Conservation (phyloP, 495 filamentous ascomycete species). For the Talaromyces wortmannii region DNA sequence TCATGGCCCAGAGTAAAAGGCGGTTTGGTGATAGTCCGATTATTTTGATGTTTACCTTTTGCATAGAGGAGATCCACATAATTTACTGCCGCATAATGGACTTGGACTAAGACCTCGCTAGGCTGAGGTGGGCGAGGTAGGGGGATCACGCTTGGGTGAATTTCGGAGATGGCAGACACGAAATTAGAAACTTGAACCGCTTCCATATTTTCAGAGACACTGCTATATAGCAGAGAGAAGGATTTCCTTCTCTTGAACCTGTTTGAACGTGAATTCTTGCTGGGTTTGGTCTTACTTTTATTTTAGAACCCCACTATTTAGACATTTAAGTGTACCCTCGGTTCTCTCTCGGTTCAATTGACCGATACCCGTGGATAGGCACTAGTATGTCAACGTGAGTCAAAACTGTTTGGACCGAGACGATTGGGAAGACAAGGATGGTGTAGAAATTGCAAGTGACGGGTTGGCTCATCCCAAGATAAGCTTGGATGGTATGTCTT, state of each 20-base stretch:
- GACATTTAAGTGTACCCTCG: too few relatives aligned
- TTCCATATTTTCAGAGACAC: background rate
- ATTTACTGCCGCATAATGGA: background rate
- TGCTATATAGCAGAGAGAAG: too few relatives aligned
- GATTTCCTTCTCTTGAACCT: too few relatives aligned
- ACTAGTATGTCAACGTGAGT: background rate
- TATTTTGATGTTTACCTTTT: background rate
- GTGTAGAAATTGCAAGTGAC: conserved; percentile 5
- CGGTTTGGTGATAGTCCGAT: background rate
- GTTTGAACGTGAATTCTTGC: too few relatives aligned
- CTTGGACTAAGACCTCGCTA: background rate
- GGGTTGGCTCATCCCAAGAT: conserved; percentile 7
- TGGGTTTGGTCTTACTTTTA: too few relatives aligned
- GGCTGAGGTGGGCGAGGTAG: background rate
- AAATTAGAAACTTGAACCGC: background rate
- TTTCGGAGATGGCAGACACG: background rate
- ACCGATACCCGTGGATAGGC: too few relatives aligned
- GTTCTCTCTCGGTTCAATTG: too few relatives aligned
- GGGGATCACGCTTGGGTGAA: background rate
- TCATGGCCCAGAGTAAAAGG: background rate
- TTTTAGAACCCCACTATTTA: too few relatives aligned
- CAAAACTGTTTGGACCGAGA: conserved; percentile 6
- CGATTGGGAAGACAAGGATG: conserved; percentile 7
- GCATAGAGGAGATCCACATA: background rate
- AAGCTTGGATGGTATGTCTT: conserved; percentile 4